phyloP scores from a whole-genome alignment of 768 basidiomycete species.

The Kondoa subrosea region DNA sequence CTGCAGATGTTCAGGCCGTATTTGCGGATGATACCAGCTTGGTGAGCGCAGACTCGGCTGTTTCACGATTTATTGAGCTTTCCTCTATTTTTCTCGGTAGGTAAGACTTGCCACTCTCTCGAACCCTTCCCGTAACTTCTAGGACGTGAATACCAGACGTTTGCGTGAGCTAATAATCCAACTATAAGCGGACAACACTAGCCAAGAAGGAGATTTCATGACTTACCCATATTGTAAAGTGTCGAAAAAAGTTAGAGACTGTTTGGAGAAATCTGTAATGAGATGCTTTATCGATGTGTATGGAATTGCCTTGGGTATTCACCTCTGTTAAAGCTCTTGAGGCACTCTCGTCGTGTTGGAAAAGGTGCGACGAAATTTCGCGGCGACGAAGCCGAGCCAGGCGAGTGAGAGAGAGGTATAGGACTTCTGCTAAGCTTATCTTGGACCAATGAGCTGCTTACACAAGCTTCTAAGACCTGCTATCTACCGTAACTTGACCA shows the following conservation, averaged over 20 bases:
- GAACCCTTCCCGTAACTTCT: slow-evolving; percentile 88
- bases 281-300: no score
- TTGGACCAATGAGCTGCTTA: neutral
- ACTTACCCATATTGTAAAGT: no score
- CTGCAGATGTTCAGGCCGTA: neutral
- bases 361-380: no score
- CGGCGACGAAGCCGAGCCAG: no score
- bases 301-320: no score
- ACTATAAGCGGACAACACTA: neutral
- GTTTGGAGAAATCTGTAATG: no score
- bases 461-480: neutral
- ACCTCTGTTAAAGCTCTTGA: no score
- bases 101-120: slow-evolving; percentile 63
- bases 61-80: slow-evolving; percentile 5
- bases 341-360: no score
- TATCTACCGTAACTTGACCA: no score
- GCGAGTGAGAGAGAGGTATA: neutral
- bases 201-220: no score
- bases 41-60: slow-evolving; percentile 90
- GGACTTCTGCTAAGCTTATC: neutral
- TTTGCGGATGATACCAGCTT: slow-evolving; percentile 92
- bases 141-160: slow-evolving; percentile 92
- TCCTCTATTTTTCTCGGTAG: neutral
- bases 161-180: slow-evolving; percentile 68
- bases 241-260: no score